Percentiles rank a stretch among this genome's conserved stretches.
Evolutionary conservation across 345 rosid genomes (phyloP).

Genomic region (Gossypium herbaceum): DNA sequence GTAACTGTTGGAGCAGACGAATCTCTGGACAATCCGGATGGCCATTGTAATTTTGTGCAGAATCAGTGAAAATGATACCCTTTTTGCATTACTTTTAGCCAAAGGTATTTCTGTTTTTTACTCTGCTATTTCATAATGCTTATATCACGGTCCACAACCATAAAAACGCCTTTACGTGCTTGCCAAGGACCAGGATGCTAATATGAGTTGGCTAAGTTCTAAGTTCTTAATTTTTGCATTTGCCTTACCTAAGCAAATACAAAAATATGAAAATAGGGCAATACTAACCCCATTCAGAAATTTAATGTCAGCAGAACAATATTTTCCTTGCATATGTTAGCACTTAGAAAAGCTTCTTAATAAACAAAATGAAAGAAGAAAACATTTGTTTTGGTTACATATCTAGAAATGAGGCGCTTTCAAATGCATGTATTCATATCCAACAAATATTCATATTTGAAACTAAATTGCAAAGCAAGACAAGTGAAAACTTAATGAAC

Average conservation of each 20-base stretch:
- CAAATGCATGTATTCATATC: no score
- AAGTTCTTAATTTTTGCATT: background rate
- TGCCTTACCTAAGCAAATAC: background rate
- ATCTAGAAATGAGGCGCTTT: no score
- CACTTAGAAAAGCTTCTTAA: no score
- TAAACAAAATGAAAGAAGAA: no score
- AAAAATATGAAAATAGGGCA: background rate
- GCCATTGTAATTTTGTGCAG: background rate
- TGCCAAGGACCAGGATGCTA: background rate
- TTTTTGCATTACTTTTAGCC: background rate
- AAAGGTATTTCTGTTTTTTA: background rate
- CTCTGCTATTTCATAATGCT: background rate
- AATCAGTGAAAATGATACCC: background rate
- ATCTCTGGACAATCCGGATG: background rate
- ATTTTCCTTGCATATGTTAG: background rate
- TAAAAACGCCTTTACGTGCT: background rate
- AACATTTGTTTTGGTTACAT: no score
- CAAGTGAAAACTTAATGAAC: no score
- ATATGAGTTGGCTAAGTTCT: background rate
- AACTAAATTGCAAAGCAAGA: no score
- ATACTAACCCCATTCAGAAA: no score
- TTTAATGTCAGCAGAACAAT: background rate
- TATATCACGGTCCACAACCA: background rate
- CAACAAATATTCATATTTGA: no score
- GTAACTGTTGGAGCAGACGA: background rate